A percentile compares a stretch with the other conserved stretches of the same genome.
Conservation (phyloP, 177 flowering plant genomes). For the Vitis hybrid region DNA sequence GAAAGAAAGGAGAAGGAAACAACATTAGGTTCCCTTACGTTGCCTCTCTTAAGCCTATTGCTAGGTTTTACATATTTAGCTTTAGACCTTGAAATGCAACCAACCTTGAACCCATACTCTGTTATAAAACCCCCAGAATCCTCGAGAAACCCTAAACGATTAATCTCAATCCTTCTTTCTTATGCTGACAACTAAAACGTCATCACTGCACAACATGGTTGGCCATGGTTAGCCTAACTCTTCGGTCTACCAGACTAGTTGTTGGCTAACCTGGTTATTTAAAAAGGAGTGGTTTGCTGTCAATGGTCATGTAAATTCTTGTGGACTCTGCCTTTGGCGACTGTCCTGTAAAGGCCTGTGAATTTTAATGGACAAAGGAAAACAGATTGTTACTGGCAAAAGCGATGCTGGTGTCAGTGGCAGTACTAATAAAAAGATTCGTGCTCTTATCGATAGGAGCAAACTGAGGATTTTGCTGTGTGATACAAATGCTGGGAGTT, state of each 20-base stretch:
- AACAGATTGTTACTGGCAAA: background rate
- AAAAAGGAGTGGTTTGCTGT: background rate
- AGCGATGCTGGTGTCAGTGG: conserved; percentile 11
- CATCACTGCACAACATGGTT: too few relatives aligned
- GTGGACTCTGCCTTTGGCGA: too few relatives aligned
- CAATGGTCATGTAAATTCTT: background rate
- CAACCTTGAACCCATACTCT: too few relatives aligned
- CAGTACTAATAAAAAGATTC: conserved; percentile 11
- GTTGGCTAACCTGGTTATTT: background rate
- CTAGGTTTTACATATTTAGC: too few relatives aligned
- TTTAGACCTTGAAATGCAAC: too few relatives aligned
- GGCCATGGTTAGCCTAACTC: background rate
- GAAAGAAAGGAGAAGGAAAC: too few relatives aligned
- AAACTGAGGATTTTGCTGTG: conserved; percentile 68
- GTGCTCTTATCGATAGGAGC: conserved; percentile 58
- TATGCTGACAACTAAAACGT: too few relatives aligned
- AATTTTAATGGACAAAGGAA: background rate
- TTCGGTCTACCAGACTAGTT: background rate
- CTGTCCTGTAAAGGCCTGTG: background rate
- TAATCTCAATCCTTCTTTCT: too few relatives aligned
- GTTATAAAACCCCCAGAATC: too few relatives aligned
- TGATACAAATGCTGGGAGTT: conserved; percentile 55
- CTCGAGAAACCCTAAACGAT: too few relatives aligned
- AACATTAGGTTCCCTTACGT: too few relatives aligned
- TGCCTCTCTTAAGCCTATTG: too few relatives aligned